Evolutionary conservation across 768 basidiomycete species (phyloP).

Genomic region (Termitomyces sp.): DNA sequence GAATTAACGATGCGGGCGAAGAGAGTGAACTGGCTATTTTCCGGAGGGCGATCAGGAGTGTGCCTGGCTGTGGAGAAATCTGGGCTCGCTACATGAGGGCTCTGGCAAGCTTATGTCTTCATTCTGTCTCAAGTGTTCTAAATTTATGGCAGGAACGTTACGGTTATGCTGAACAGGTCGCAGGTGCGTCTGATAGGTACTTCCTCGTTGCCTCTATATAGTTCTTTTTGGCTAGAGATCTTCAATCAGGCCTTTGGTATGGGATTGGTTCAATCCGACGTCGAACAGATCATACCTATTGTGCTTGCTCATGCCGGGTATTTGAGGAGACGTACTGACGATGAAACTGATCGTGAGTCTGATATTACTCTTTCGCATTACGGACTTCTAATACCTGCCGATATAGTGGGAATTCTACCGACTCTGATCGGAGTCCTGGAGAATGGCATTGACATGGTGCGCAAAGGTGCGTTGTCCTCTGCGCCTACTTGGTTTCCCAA

Average conservation of each 20-base stretch:
- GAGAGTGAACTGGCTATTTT: slow-evolving; percentile 37
- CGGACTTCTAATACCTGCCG: not conserved
- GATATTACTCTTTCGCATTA: not conserved
- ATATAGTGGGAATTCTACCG: slow-evolving; percentile 44
- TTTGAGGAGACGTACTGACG: slow-evolving; percentile 51
- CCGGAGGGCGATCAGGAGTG: slow-evolving; percentile 61
- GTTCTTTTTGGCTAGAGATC: slow-evolving; percentile 33
- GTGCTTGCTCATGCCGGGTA: slow-evolving; percentile 61
- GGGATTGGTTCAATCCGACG: slow-evolving; percentile 48
- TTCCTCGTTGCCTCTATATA: not conserved
- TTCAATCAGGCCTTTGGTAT: slow-evolving; percentile 53
- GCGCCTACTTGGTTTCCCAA: not conserved
- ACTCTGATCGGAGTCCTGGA: slow-evolving; percentile 53
- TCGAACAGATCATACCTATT: slow-evolving; percentile 60
- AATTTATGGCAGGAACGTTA: slow-evolving; percentile 33
- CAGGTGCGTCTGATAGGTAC: not conserved
- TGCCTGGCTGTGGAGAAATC: slow-evolving; percentile 70
- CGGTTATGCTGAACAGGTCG: slow-evolving; percentile 17
- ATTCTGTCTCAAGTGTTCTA: not conserved
- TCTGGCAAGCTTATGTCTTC: slow-evolving; percentile 37
- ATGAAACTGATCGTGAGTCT: slow-evolving; percentile 32
- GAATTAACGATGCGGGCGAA: slow-evolving; percentile 38
- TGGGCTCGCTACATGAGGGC: slow-evolving; percentile 76
- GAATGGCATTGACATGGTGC: slow-evolving; percentile 57
- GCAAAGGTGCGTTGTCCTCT: slow-evolving; percentile 37